Conservation (phyloP, 2,329 filamentous ascomycete genomes). For the Zymoseptoria crescenta region DNA sequence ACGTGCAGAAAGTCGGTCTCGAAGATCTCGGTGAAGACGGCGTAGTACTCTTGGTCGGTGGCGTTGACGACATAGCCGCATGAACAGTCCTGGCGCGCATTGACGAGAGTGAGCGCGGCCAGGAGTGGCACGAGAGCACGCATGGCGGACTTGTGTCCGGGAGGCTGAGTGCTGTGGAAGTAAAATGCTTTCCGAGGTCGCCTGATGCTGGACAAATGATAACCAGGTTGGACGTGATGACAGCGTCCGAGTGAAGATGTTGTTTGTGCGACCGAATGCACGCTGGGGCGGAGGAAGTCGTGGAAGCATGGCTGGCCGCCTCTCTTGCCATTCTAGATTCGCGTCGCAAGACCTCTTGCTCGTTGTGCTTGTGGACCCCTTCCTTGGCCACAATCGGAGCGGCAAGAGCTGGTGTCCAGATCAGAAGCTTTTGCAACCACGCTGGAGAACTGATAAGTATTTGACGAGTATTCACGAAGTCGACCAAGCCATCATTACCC, state of each 20-base stretch:
- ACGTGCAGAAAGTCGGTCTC: constrained; percentile 64
- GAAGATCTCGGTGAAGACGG: constrained; percentile 59
- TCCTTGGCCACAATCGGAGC: background rate
- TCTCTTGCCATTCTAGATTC: background rate
- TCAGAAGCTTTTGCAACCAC: too few species aligned
- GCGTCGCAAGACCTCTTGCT: background rate
- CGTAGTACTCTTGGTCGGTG: constrained; percentile 32
- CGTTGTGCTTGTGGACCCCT: background rate
- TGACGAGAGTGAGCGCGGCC: background rate
- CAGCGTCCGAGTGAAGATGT: background rate
- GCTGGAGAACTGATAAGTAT: too few species aligned
- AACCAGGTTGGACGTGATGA: background rate
- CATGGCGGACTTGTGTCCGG: background rate
- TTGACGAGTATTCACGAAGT: too few species aligned
- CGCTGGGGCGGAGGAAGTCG: background rate
- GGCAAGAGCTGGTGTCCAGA: background rate
- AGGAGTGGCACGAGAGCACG: background rate
- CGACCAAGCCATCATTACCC: too few species aligned
- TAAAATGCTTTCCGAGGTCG: background rate
- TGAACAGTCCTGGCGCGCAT: constrained; percentile 50
- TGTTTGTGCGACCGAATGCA: background rate
- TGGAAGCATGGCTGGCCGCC: background rate
- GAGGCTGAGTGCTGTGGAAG: background rate
- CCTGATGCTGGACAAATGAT: background rate
- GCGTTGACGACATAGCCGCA: constrained; percentile 60